Evolutionary conservation across 2,329 filamentous ascomycete species (phyloP).

Genomic region (Pseudogymnoascus sp.): DNA sequence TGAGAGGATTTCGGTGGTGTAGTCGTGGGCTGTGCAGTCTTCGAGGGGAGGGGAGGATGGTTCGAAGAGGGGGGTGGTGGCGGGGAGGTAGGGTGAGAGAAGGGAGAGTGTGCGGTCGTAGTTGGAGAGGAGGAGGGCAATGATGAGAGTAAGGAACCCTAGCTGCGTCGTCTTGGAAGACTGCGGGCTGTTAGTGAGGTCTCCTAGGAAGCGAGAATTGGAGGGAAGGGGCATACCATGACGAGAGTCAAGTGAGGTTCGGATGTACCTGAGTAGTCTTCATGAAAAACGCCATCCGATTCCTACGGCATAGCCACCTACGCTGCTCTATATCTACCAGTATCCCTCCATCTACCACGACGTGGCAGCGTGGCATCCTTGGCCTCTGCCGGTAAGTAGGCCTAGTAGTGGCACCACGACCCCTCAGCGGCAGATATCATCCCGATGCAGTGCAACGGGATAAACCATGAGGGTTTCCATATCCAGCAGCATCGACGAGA

Average conservation of each 20-base stretch:
- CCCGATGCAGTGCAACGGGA: not conserved
- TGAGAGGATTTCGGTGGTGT: constrained; percentile 19
- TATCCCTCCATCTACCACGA: not conserved
- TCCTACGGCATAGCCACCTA: not conserved
- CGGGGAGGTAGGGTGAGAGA: not conserved
- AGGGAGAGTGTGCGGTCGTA: not conserved
- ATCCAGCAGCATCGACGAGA: not conserved
- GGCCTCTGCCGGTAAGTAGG: not conserved
- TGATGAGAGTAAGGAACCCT: not conserved
- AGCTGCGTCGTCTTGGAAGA: constrained; percentile 2
- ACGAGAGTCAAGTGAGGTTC: not conserved
- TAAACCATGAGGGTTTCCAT: not conserved
- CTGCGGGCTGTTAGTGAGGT: not conserved
- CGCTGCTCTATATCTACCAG: not conserved
- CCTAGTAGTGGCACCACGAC: not conserved
- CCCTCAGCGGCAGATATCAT: not conserved
- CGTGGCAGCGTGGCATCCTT: not conserved
- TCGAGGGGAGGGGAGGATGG: not conserved
- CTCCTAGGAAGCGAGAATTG: no score
- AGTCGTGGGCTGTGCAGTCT: constrained; percentile 13
- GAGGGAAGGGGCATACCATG: not conserved
- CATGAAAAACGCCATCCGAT: not conserved
- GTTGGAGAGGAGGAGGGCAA: not conserved
- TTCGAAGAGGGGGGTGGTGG: not conserved
- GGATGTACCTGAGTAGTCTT: not conserved